phyloP scores from a whole-genome alignment of 169 alveolate genomes.

The Plasmodium berghei region DNA sequence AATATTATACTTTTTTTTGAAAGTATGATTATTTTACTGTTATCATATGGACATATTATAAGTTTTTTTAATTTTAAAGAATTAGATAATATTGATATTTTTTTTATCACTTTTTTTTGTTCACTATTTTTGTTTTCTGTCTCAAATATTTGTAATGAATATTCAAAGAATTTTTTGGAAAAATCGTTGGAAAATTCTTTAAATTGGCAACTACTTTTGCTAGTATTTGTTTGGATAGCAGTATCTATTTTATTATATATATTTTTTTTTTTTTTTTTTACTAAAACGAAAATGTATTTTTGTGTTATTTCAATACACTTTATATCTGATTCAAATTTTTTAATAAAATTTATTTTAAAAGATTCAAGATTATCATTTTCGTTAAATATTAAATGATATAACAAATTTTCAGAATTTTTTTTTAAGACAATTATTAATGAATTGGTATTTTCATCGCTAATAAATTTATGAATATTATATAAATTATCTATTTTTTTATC shows the following conservation, averaged over 20 bases:
- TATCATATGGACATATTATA: conserved; percentile 56
- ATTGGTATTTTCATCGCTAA: conserved; percentile 17
- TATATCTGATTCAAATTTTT: conserved; percentile 9
- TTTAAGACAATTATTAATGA: conserved; percentile 26
- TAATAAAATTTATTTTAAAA: conserved; percentile 7
- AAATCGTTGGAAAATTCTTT: neutral
- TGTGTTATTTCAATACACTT: conserved; percentile 12
- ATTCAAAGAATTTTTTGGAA: neutral
- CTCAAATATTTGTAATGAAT: conserved; percentile 7
- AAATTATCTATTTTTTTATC: neutral
- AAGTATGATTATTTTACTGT: conserved; percentile 30
- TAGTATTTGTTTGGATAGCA: neutral
- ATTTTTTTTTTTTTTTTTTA: conserved; percentile 6
- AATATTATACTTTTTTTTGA: conserved; percentile 32
- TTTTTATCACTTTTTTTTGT: neutral
- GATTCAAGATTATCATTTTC: conserved; percentile 16
- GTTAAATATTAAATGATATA: conserved; percentile 21
- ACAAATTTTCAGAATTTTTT: neutral
- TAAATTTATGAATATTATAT: conserved; percentile 20
- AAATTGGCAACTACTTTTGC: neutral
- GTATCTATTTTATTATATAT: neutral
- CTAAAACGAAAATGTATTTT: conserved; percentile 15
- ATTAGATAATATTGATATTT: neutral
- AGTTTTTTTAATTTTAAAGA: conserved; percentile 14
- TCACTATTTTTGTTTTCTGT: neutral